Evolutionary conservation across 164 flowering plant genomes (phyloP).

Genomic region (Aristolochia californica): DNA sequence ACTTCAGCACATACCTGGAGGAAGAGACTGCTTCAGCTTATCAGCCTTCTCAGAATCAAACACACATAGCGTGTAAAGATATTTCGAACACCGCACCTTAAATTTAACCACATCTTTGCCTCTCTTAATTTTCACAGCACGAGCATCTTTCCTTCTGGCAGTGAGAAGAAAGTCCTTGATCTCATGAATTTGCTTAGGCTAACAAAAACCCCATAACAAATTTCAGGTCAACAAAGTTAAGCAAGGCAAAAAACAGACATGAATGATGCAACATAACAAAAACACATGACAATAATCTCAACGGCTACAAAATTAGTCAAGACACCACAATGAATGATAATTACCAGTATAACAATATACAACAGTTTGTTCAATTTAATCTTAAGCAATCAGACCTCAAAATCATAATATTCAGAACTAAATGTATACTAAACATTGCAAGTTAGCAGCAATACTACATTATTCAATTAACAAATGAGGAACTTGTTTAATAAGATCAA

Average conservation of each 20-base stretch:
- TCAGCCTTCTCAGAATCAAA: slow-evolving; percentile 67
- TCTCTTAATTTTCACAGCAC: slow-evolving; percentile 64
- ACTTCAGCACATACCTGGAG: slow-evolving; percentile 41
- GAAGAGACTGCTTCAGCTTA: slow-evolving; percentile 86
- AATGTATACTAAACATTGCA: too few relatives aligned
- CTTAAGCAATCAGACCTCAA: too few relatives aligned
- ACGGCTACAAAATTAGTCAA: too few relatives aligned
- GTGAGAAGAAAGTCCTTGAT: slow-evolving; percentile 85
- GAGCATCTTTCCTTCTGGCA: slow-evolving; percentile 79
- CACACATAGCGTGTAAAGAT: slow-evolving; percentile 66
- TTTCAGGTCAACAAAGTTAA: too few relatives aligned
- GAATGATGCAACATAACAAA: too few relatives aligned
- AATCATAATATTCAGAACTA: too few relatives aligned
- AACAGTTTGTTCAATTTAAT: too few relatives aligned
- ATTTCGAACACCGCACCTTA: slow-evolving; percentile 76
- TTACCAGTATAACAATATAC: too few relatives aligned
- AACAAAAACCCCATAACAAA: too few relatives aligned
- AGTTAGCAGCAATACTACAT: background rate
- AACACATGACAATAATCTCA: too few relatives aligned
- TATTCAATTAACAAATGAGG: background rate
- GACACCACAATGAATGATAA: too few relatives aligned
- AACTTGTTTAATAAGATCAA: too few relatives aligned
- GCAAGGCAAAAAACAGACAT: background rate
- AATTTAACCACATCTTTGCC: slow-evolving; percentile 77
- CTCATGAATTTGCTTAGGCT: slow-evolving; percentile 84